Evolutionary conservation across 2,329 filamentous ascomycete genomes (phyloP), one percentile per base, ranked within the genome.

Genomic region (Colletotrichum abscissum): DNA sequence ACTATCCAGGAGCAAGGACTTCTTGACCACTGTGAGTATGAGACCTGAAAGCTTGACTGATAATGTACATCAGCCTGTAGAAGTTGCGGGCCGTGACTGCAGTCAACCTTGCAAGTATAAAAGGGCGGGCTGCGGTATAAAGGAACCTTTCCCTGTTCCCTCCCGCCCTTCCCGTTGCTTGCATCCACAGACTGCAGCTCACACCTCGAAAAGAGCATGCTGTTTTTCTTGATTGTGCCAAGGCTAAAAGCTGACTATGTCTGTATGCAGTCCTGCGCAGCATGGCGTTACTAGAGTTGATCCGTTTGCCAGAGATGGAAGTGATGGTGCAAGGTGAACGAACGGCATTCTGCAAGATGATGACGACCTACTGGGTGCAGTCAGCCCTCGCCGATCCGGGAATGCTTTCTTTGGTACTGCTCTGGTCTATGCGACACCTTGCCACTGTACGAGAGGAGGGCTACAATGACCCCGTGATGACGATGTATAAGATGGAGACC

Each of bases 361-460:
- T 77, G 55, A 49, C 58, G 11, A 67, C 64, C 56, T 62, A 74
- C 24, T 78, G 76, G 76, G 46, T 78, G 19, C 76, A 68, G 11
- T 52, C 71, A 14, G 72, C 77, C 22, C 60, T 67, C 22, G 52
- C 63, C 24, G 77, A 79, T 60, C 28, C 30, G 2, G 77, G 76
- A 24, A 78, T 78, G 76, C 69, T 78, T 12, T 73, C 72, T 2
- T 56, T 59, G n/a, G 52, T 78, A 11, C 72, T 77, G 19, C 70
- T 78, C 38, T 68, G 58, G 7, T 60, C 77, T 0, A 76, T 75
- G 38, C 75, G 76, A 2, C 76, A 74, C 57, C 57, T 78, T 1
- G 54, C 74, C 38, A 28, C 28, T 19, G 33, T 57, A n/a, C 46
- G 62, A 22, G 52, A 57, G 11, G 5, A 26, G 52, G 54, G 46